Percentiles rank a stretch among this genome's conserved stretches.
Conservation (phyloP, 768 basidiomycete species). For the Tephrocybe sp. region DNA sequence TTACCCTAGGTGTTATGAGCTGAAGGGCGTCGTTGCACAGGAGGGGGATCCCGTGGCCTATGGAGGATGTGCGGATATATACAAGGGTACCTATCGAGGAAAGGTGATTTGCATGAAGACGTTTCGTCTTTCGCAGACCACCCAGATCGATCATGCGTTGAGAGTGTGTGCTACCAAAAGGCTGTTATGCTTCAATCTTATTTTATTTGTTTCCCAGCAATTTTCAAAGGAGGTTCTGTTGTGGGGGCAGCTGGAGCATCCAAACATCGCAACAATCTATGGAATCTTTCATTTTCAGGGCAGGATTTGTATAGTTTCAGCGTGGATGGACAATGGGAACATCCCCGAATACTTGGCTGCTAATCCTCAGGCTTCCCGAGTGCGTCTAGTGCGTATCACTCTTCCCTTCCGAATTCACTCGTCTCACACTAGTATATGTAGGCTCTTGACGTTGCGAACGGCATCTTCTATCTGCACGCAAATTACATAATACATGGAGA, state of each 20-base stretch:
- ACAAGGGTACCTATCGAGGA: neutral
- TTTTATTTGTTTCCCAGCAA: neutral
- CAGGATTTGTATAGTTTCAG: neutral
- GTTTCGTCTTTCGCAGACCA: neutral
- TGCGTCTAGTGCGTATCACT: neutral
- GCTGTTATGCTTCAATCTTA: neutral
- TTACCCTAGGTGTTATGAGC: slow-evolving; percentile 4
- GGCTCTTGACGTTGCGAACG: slow-evolving; percentile 28
- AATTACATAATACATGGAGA: slow-evolving; percentile 40
- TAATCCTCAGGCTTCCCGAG: neutral
- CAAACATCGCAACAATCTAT: neutral
- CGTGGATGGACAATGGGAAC: neutral
- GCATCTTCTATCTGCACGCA: slow-evolving; percentile 29
- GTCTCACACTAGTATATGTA: neutral
- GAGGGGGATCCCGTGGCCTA: neutral
- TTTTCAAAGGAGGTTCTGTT: neutral
- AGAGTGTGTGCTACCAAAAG: neutral
- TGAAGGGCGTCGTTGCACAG: neutral
- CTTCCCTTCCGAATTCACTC: neutral
- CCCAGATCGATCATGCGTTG: neutral
- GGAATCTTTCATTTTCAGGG: neutral
- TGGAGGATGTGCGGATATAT: neutral
- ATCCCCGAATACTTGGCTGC: neutral
- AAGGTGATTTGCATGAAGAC: neutral
- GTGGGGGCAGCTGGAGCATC: neutral